phyloP scores from a whole-genome alignment of 1,139 yeast species.

The Hansenula sp. region DNA sequence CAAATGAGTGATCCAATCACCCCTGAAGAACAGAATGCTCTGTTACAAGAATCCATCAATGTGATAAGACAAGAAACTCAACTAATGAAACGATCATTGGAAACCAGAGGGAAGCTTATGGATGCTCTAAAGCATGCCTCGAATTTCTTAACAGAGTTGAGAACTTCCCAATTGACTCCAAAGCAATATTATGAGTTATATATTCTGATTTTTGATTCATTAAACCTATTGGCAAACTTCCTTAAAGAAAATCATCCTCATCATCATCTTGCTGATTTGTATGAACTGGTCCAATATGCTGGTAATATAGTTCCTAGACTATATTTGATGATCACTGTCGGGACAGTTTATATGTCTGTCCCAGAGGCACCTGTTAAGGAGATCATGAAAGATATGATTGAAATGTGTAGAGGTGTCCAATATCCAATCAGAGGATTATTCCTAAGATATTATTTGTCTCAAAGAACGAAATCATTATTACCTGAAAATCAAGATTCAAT shows the following conservation, averaged over 20 bases:
- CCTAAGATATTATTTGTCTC: constrained; percentile 82
- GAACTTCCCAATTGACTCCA: constrained; percentile 76
- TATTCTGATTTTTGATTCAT: constrained; percentile 79
- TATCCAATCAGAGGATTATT: constrained; percentile 91
- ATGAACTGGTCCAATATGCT: constrained; percentile 93
- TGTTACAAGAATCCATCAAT: constrained; percentile 16
- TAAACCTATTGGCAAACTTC: constrained; percentile 64
- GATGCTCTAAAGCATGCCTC: constrained; percentile 90
- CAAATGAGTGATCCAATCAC: constrained; percentile 4
- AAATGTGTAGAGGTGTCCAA: constrained; percentile 98
- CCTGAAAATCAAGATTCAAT: constrained; percentile 41
- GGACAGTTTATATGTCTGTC: constrained; percentile 79
- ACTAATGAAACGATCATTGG: constrained; percentile 75
- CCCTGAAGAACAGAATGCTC: constrained; percentile 9
- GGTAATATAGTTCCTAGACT: constrained; percentile 90
- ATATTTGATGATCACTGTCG: constrained; percentile 93
- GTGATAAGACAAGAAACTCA: constrained; percentile 65
- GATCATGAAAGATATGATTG: constrained; percentile 93
- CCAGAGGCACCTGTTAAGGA: constrained; percentile 81
- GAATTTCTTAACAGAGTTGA: constrained; percentile 73
- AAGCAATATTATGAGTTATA: constrained; percentile 93
- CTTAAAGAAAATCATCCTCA: constrained; percentile 61
- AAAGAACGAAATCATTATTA: constrained; percentile 70
- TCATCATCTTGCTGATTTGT: constrained; percentile 84
- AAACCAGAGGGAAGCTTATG: constrained; percentile 65